These are phyloP conservation scores for Candida qinlingensis DNA, from an alignment of 805 yeast genomes.

Conservation along the genomic window DNA sequence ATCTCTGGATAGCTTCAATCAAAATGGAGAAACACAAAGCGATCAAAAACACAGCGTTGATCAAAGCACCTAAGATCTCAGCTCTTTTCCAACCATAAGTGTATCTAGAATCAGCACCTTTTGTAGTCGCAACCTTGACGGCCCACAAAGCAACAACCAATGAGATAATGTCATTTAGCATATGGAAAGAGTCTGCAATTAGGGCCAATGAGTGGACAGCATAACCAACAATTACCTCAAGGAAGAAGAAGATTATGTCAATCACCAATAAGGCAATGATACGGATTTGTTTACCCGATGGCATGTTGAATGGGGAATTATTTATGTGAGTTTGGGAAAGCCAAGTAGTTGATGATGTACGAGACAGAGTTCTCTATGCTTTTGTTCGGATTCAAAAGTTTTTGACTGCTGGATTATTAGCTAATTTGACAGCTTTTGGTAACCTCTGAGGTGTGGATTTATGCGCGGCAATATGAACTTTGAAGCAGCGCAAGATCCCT, in stretches of 20 bases:
- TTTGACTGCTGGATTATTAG: no score
- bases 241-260: slow-evolving; percentile 77
- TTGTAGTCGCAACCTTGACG: slow-evolving; percentile 77
- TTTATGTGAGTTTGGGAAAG: background rate
- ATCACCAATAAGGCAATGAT: slow-evolving; percentile 65
- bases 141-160: slow-evolving; percentile 94
- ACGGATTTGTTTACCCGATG: slow-evolving; percentile 52
- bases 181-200: slow-evolving; percentile 95
- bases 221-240: slow-evolving; percentile 84
- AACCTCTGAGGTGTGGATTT: no score
- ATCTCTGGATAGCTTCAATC: slow-evolving; percentile 88
- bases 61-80: slow-evolving; percentile 90
- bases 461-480: no score
- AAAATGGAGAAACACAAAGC: slow-evolving; percentile 90
- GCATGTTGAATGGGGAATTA: background rate
- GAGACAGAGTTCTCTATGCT: no score
- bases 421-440: no score
- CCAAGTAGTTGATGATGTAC: no score
- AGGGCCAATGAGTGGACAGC: slow-evolving; percentile 91
- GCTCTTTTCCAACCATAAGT: slow-evolving; percentile 99
- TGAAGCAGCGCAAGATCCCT: no score
- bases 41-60: slow-evolving; percentile 87
- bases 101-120: slow-evolving; percentile 79
- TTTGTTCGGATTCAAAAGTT: no score
- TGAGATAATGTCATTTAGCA: slow-evolving; percentile 92